Evolutionary conservation across 768 basidiomycete genomes (phyloP), one percentile per base, ranked within the genome.

Genomic region (Thelephora aurantiotincta): DNA sequence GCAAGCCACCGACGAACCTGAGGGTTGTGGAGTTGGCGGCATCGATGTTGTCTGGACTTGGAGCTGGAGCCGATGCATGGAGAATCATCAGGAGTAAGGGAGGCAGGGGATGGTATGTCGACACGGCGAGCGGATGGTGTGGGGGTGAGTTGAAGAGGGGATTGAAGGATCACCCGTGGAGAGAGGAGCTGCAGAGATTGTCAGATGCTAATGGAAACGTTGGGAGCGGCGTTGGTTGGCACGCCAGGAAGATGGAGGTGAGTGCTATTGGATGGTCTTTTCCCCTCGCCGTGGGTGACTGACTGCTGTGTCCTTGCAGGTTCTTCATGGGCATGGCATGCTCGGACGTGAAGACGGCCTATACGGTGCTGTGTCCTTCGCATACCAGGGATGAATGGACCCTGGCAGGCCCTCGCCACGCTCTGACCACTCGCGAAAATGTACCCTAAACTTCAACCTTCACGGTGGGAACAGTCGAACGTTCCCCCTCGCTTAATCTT

Each of bases 221-320:
- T n/a, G 83, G 73, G 59, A 88, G 83, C 56, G 85, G 83, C 3
- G 77, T 94, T 5, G 94, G 94, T 0, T 98, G 93, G 92, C 91
- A 96, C 65, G 80, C 87, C 18, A 68, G 93, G 49, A 99, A 99
- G 67, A 91, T 96, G 88, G 92, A 96, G 77, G 87, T 89, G 56
- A 48, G 81, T 66, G n/a, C 35, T n/a, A 20, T 51, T 43, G 30
- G 37, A 14, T 51, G 5, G 37, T 43, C 44, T 16, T 14, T 50
- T 20, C 49, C 22, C 20, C 11, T 14, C 26, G 33, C 50, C 34
- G 23, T 49, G 52, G 26, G 50, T 49, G 26, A 26, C 16, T 42
- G 30, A 16, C 23, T 33, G 11, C 26, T 47, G 11, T 36, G 37
- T 35, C 51, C 33, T 23, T 45, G 18, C 49, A 87, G 84, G 71